Evolutionary conservation across 1,284 basidiomycete species (phyloP).

Genomic region (Ceratobasidium sp.): DNA sequence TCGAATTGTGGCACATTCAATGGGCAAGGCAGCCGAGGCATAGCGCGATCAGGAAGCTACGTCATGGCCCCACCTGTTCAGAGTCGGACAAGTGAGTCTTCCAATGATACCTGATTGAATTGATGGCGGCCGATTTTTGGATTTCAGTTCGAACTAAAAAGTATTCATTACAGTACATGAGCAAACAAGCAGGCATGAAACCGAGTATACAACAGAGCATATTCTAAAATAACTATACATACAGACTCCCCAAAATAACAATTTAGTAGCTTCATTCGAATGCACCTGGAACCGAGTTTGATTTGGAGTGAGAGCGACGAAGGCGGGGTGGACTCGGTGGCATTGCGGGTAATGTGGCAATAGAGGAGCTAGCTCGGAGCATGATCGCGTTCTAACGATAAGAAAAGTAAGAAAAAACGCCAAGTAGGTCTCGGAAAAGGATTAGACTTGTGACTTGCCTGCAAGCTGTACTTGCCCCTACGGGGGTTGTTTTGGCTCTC

Average conservation of each 20-base stretch:
- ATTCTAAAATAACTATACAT: neutral
- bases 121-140: no score
- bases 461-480: conserved; percentile 47
- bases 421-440: neutral
- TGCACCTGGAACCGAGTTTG: neutral
- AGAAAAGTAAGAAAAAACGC: conserved; percentile 8
- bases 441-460: conserved; percentile 36
- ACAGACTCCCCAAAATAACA: neutral
- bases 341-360: conserved; percentile 9
- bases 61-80: no score
- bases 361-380: conserved; percentile 34
- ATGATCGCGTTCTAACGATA: conserved; percentile 25
- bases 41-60: no score
- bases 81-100: no score
- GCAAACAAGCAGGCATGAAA: no score
- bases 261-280: conserved; percentile 1
- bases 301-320: neutral
- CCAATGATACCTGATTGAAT: no score
- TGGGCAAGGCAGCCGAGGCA: no score
- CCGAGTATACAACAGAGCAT: no score
- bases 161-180: no score
- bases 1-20: no score
- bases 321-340: neutral
- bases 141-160: no score
- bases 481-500: conserved; percentile 39